Conservation (phyloP, 371 early-diverging fungal species). For the Syncephalastrum racemosum region DNA sequence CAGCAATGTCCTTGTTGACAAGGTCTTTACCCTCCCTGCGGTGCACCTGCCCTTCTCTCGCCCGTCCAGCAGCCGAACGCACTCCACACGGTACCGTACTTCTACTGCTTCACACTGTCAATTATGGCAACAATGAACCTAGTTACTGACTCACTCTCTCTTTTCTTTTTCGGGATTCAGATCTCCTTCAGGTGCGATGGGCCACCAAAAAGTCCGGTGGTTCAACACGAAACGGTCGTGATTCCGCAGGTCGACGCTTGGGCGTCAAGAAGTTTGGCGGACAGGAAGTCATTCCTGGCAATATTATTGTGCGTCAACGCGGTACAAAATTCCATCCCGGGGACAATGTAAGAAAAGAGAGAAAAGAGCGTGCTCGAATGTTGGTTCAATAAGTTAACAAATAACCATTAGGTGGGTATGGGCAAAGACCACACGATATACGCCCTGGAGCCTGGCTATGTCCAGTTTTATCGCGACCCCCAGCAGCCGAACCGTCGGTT, state of each 20-base stretch:
- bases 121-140: not conserved
- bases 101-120: not conserved
- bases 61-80: too few species aligned
- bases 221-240: conserved; percentile 89
- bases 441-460: conserved; percentile 83
- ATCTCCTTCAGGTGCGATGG: conserved; percentile 70
- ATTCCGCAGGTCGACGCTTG: conserved; percentile 91
- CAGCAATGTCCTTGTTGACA: not conserved
- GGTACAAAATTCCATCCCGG: conserved; percentile 93
- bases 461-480: conserved; percentile 81
- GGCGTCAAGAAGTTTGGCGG: conserved; percentile 92
- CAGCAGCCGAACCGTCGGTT: conserved; percentile 68
- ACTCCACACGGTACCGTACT: not conserved
- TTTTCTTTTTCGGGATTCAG: not conserved
- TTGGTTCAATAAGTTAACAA: not conserved
- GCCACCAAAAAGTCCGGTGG: conserved; percentile 95
- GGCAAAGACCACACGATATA: conserved; percentile 93
- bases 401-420: conserved; percentile 65
- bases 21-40: too few species aligned
- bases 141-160: not conserved
- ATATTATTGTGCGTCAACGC: conserved; percentile 91
- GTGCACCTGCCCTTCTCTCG: too few species aligned
- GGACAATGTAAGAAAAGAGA: conserved; percentile 61
- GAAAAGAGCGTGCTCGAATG: not conserved
- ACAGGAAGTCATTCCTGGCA: conserved; percentile 81